Conservation (phyloP, 495 filamentous ascomycete species). For the Terfezia claveryi region DNA sequence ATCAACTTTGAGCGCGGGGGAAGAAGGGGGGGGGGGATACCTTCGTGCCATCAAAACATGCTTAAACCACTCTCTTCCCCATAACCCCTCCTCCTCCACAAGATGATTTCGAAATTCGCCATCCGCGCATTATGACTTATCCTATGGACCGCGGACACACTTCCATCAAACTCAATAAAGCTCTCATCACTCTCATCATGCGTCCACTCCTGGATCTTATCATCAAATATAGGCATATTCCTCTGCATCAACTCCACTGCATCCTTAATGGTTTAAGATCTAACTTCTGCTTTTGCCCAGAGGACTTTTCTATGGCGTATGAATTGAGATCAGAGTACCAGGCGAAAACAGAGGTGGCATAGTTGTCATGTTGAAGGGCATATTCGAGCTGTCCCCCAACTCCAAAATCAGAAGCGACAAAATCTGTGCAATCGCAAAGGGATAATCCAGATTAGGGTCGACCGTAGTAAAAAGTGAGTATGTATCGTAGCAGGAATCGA, state of each 20-base stretch:
- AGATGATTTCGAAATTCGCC: constrained; percentile 62
- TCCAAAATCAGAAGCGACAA: constrained; percentile 70
- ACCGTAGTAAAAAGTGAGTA: constrained; percentile 61
- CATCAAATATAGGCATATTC: constrained; percentile 41
- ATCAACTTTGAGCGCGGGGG: neutral
- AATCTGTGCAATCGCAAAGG: constrained; percentile 56
- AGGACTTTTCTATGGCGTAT: constrained; percentile 36
- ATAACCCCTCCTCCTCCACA: constrained; percentile 63
- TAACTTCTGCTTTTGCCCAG: constrained; percentile 26
- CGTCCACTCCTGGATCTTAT: constrained; percentile 56
- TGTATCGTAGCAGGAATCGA: constrained; percentile 67
- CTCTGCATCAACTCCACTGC: constrained; percentile 37
- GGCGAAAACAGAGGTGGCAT: constrained; percentile 35
- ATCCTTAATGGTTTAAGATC: constrained; percentile 35
- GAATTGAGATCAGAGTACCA: constrained; percentile 46
- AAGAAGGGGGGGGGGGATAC: constrained; percentile 22
- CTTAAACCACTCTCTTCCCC: constrained; percentile 80
- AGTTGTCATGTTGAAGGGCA: constrained; percentile 69
- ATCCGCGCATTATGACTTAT: constrained; percentile 41
- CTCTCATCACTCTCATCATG: constrained; percentile 42
- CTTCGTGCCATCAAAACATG: constrained; percentile 70
- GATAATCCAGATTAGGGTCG: constrained; percentile 67
- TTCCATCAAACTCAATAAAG: constrained; percentile 34
- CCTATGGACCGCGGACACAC: constrained; percentile 40
- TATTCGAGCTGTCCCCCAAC: constrained; percentile 50